A percentile compares a stretch with the other conserved stretches of the same genome.
phyloP scores from a whole-genome alignment of 139 green algal genomes.

The Yamagishiella unicocca region DNA sequence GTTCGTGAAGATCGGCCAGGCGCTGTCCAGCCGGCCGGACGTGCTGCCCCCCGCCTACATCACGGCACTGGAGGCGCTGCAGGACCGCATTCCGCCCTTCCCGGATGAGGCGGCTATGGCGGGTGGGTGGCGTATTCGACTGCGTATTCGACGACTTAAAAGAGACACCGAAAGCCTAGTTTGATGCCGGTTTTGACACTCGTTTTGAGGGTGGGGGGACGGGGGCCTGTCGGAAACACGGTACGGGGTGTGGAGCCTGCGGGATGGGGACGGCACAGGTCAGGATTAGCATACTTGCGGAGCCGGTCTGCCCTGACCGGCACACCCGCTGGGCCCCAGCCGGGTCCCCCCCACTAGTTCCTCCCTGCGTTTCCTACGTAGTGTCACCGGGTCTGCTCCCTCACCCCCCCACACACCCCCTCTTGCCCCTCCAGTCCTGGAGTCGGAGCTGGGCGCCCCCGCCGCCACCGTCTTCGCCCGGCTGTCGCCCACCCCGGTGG shows the following conservation, averaged over 20 bases:
- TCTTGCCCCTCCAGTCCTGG: slow-evolving; percentile 61
- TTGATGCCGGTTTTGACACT: background rate
- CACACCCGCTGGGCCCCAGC: background rate
- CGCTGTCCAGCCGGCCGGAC: slow-evolving; percentile 80
- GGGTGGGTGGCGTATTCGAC: background rate
- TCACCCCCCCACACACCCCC: background rate
- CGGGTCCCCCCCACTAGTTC: background rate
- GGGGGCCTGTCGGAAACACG: background rate
- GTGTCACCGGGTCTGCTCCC: background rate
- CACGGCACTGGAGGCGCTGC: slow-evolving; percentile 81
- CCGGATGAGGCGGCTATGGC: slow-evolving; percentile 31
- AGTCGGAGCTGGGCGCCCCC: slow-evolving; percentile 73
- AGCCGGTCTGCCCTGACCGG: background rate
- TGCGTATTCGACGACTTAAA: background rate
- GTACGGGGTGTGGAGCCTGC: background rate
- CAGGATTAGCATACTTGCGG: background rate
- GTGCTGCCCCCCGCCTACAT: slow-evolving; percentile 85
- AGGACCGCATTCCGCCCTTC: slow-evolving; percentile 91
- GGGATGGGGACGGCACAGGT: too few species aligned
- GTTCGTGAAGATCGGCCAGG: slow-evolving; percentile 94
- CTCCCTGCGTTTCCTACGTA: background rate
- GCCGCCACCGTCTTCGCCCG: slow-evolving; percentile 70
- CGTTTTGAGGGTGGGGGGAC: background rate
- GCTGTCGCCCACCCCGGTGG: slow-evolving; percentile 78
- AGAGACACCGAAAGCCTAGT: background rate